A percentile compares a stretch with the other conserved stretches of the same genome.
Evolutionary conservation across 2,329 filamentous ascomycete species (phyloP).

Genomic region (Venturia pyrina): DNA sequence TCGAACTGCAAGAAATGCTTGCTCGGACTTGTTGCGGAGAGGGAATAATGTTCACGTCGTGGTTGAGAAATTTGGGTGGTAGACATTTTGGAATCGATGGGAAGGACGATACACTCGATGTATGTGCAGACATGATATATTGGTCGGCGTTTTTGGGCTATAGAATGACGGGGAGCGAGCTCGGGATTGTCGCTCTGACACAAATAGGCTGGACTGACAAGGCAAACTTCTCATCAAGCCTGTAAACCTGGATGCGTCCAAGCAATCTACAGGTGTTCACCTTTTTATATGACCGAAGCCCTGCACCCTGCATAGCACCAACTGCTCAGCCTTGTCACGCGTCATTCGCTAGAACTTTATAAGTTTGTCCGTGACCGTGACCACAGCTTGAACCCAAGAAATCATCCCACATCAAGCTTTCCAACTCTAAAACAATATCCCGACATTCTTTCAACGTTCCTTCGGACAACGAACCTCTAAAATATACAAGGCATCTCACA

Average conservation of each 20-base stretch:
- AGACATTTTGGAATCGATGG: conserved; percentile 13
- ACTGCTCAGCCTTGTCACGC: background rate
- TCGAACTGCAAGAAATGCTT: conserved; percentile 48
- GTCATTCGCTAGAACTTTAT: background rate
- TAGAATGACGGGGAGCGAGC: too few relatives aligned
- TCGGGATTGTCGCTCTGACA: too few relatives aligned
- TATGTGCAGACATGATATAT: background rate
- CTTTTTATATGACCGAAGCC: too few relatives aligned
- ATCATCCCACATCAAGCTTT: background rate
- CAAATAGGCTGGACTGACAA: too few relatives aligned
- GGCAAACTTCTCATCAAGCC: too few relatives aligned
- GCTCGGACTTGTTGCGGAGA: conserved; percentile 37
- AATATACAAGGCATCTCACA: too few relatives aligned
- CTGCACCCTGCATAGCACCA: background rate
- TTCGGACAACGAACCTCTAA: too few relatives aligned
- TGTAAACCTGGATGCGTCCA: background rate
- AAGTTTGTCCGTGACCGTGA: background rate
- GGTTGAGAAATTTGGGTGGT: conserved; percentile 63
- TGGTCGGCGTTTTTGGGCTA: background rate
- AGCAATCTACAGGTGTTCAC: background rate
- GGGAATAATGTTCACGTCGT: conserved; percentile 43
- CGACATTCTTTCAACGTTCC: background rate
- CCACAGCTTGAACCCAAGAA: background rate
- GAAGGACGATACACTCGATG: background rate
- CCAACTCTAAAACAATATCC: background rate